A percentile compares a stretch with the other conserved stretches of the same genome.
Conservation (phyloP, 352 stramenopile genomes). For the Phytopythium mirpurense region DNA sequence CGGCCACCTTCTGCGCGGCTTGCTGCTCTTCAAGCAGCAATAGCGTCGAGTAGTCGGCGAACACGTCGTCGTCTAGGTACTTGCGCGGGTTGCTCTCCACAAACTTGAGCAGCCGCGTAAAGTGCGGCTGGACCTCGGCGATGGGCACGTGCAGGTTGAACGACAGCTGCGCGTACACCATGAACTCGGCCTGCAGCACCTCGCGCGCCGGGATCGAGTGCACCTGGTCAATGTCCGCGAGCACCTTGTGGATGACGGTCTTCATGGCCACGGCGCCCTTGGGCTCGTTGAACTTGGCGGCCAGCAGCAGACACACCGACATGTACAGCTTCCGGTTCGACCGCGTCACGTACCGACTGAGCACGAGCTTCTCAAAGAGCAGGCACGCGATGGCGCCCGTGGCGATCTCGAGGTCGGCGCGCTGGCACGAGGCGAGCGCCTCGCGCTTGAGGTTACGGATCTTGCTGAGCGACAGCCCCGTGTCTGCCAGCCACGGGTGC, state of each 20-base stretch:
- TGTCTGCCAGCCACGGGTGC: slow-evolving; percentile 85
- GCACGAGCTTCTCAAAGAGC: slow-evolving; percentile 96
- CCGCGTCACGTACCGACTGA: slow-evolving; percentile 94
- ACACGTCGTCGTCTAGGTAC: slow-evolving; percentile 86
- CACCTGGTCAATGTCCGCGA: slow-evolving; percentile 74
- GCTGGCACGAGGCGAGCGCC: slow-evolving; percentile 64
- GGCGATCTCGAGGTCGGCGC: slow-evolving; percentile 88
- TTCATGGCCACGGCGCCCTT: slow-evolving; percentile 64
- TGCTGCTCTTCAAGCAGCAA: slow-evolving; percentile 63
- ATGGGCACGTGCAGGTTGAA: slow-evolving; percentile 86
- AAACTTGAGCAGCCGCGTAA: slow-evolving; percentile 75
- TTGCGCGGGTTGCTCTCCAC: slow-evolving; percentile 88
- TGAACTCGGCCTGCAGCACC: slow-evolving; percentile 88
- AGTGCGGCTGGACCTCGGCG: slow-evolving; percentile 80
- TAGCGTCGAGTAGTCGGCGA: slow-evolving; percentile 64
- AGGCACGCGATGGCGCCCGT: slow-evolving; percentile 93
- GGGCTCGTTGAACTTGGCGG: slow-evolving; percentile 91
- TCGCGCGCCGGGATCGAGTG: slow-evolving; percentile 78
- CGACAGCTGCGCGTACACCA: slow-evolving; percentile 85
- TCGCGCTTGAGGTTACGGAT: slow-evolving; percentile 94
- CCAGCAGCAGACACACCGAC: slow-evolving; percentile 93
- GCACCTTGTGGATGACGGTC: slow-evolving; percentile 51
- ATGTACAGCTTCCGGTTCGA: slow-evolving; percentile 95
- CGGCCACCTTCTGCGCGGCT: slow-evolving; percentile 6
- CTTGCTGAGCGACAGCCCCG: slow-evolving; percentile 94